These are phyloP conservation scores for Bipolaris zeicola DNA, from an alignment of 2,329 filamentous ascomycete species.

Conservation along the genomic window DNA sequence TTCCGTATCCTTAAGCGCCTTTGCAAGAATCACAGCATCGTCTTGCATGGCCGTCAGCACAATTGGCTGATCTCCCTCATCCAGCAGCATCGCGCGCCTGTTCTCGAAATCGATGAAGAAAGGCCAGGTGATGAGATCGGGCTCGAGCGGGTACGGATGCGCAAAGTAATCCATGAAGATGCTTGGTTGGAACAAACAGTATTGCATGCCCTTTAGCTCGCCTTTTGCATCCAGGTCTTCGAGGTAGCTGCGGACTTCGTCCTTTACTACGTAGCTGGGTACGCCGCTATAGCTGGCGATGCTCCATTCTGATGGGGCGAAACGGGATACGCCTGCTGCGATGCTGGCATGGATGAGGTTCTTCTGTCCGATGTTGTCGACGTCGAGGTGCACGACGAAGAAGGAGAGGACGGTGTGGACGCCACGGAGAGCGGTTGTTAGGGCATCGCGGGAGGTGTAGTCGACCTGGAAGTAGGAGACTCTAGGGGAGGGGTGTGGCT, in stretches of 20 bases:
- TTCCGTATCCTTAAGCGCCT: constrained; percentile 30
- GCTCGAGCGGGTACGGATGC: constrained; percentile 55
- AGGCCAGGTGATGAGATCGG: constrained; percentile 49
- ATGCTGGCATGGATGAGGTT: constrained; percentile 43
- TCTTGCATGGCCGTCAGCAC: constrained; percentile 37
- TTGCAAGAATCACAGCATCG: constrained; percentile 30
- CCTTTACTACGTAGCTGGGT: constrained; percentile 59
- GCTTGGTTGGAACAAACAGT: constrained; percentile 62
- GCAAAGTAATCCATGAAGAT: constrained; percentile 63
- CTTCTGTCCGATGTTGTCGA: constrained; percentile 31
- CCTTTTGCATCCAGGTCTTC: constrained; percentile 53
- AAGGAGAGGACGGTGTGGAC: constrained; percentile 57
- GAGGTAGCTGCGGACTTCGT: constrained; percentile 58
- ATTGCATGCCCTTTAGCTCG: constrained; percentile 60
- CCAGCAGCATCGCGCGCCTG: constrained; percentile 37
- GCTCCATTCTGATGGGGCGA: constrained; percentile 42
- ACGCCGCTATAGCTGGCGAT: constrained; percentile 45
- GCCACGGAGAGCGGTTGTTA: constrained; percentile 52
- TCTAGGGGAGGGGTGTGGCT: constrained; percentile 21
- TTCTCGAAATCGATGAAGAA: constrained; percentile 42
- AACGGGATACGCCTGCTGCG: constrained; percentile 36
- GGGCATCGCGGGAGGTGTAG: constrained; percentile 51
- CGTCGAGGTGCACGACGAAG: constrained; percentile 41
- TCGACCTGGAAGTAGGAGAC: constrained; percentile 52
- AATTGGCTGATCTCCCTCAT: constrained; percentile 33